Base-by-base conservation (phyloP, 2,329 filamentous ascomycete species). In the Lomentospora prolificans region DNA sequence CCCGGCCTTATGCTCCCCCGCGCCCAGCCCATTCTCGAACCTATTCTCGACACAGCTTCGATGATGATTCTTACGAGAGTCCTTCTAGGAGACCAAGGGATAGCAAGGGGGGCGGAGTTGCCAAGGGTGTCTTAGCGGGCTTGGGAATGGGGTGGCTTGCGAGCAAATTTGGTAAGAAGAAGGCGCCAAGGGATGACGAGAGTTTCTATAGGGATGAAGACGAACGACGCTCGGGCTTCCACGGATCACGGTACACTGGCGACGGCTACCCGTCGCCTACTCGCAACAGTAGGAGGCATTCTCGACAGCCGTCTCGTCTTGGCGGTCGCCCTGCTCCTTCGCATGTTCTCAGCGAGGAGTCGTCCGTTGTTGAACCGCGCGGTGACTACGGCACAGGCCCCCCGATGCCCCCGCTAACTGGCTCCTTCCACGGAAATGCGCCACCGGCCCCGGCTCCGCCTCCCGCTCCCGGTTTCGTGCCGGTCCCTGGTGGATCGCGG, bases 71-170 rank as follows among this genome's bases (percentile, higher is more conserved):
- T 8, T 60, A 60, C 25, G 59, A 60, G 44, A 87, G 80, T 60
- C 84, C 81, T 10, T 89, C 85, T 48, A 75, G 77, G 55, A 78
- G 79, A 48, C 74, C 75, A 25, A 64, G 71, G 10, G 73, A 74
- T 6, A 19, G 69, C 59, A 5, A 70, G 75, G 56, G 69, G 60
- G 63, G 68, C 10, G 76, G 79, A 59, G 75, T 76, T n/a, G 77
- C 75, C 22, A 81, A 85, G 60, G 80, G 80, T 1, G 62, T 82
- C 12, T 64, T 85, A 52, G 83, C 80, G 7, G 75, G 84, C 2
- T 69, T 89, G 25, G 86, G 86, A 2, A 72, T 86, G 31, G 87
- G 86, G 7, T 87, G 85, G 73, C 71, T 90, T 51, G 80, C 81
- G 5, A 85, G 80, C 70, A 80, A 81, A 66, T 76, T 87, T 66